Evolutionary conservation across 345 rosid genomes (phyloP), one percentile per base, ranked within the genome.

Genomic region (Lumnitzera racemosa): DNA sequence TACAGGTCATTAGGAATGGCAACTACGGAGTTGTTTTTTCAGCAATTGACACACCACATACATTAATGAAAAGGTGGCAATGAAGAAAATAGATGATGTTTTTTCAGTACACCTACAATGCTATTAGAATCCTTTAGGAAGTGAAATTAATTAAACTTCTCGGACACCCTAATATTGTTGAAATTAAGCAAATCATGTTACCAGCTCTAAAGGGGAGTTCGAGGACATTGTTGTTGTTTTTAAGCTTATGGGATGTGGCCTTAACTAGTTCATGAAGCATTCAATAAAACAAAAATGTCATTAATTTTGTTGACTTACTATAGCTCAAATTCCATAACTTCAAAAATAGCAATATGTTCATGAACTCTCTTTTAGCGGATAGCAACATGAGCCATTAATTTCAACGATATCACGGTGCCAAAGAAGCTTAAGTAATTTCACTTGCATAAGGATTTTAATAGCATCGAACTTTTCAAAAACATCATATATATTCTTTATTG

Each of bases 11-110:
- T 27, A 76, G 80, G 41, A 76, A 76, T 51, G 80, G 80, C 52
- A 76, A 76, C 67, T 71, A 76, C 55, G 76, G 80, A 46, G 76
- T 76, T 71, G 80, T 76, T 62, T 76, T 74, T 62, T 67, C 80
- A 6, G 80, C 80, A 46, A 68, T 65, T 27, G 76, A 76, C 50
- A 71, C 80, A 2, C 20, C 76, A 76, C n/a, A 76, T 76, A 1
- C 31, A 20, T 20, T 27, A 76, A 76, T 23, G 80, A 71, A 41
- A 71, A 76, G 55, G 80, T 76, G 59, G 80, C 80, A 17, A 76
- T 76, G 23, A 76, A 76, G 49, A 76, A 76, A 62, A 76, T 76
- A 48, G 67, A 76, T 23, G 68, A 76, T 55, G 62, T 71, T 25
- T 20, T 76, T 76, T 48, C 73, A 76, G 62, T 76, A 76, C 67